Evolutionary conservation across 1,284 basidiomycete species (phyloP).

Genomic region (Sanghuangporus baumii): DNA sequence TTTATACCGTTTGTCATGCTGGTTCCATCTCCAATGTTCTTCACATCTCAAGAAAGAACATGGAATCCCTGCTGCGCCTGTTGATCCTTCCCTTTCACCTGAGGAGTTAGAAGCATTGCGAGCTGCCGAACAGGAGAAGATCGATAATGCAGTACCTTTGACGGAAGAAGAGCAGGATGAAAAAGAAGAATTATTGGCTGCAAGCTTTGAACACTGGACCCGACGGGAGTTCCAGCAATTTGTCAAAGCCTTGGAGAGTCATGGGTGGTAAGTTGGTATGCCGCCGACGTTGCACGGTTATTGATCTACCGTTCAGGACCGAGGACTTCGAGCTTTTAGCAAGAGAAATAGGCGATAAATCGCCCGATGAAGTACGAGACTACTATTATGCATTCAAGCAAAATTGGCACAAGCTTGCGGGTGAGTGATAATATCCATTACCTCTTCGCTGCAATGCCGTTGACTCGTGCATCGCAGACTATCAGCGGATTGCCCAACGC

Average conservation of each 20-base stretch:
- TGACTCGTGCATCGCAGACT: constrained; percentile 42
- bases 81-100: constrained; percentile 72
- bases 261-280: constrained; percentile 67
- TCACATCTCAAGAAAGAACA: constrained; percentile 50
- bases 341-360: constrained; percentile 85
- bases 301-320: constrained; percentile 39
- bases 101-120: constrained; percentile 86
- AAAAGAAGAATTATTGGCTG: constrained; percentile 74
- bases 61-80: constrained; percentile 68
- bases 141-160: constrained; percentile 83
- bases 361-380: constrained; percentile 69
- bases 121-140: constrained; percentile 77
- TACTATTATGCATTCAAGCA: constrained; percentile 90
- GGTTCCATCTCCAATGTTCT: not conserved
- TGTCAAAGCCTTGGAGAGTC: constrained; percentile 77
- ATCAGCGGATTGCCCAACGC: constrained; percentile 75
- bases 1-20: not conserved
- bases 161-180: constrained; percentile 79
- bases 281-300: constrained; percentile 6
- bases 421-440: constrained; percentile 35
- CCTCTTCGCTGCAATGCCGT: not conserved
- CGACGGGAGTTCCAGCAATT: constrained; percentile 93
- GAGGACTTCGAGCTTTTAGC: constrained; percentile 76
- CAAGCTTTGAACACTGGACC: constrained; percentile 90
- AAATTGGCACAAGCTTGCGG: constrained; percentile 82